Conservation (phyloP, 176 grass and related monocot genomes). For the Luzula sylvatica region DNA sequence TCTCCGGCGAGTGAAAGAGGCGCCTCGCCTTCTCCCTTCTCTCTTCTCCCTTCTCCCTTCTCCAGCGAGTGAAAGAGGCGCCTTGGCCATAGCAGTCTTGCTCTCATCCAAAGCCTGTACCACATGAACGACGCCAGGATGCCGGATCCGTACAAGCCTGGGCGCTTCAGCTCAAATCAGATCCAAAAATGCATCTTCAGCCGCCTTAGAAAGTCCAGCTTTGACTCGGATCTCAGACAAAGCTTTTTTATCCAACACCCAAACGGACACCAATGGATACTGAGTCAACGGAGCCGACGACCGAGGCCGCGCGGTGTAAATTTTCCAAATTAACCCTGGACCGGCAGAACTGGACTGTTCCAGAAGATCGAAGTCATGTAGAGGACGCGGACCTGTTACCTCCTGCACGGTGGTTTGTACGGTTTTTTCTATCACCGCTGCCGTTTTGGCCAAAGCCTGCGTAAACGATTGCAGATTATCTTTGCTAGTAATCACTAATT, state of each 20-base stretch:
- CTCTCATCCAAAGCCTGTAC: too few species aligned
- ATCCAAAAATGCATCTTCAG: too few species aligned
- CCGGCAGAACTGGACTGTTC: slow-evolving; percentile 63
- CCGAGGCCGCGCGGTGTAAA: slow-evolving; percentile 57
- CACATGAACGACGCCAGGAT: too few species aligned
- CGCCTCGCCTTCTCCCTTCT: too few species aligned
- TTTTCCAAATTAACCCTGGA: slow-evolving; percentile 55
- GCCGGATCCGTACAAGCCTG: too few species aligned
- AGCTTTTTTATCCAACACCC: slow-evolving; percentile 79
- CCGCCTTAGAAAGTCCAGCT: too few species aligned
- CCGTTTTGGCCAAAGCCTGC: slow-evolving; percentile 82
- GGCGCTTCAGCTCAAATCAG: slow-evolving; percentile 77
- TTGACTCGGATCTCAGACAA: slow-evolving; percentile 45
- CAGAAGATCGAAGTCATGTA: slow-evolving; percentile 88
- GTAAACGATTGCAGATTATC: slow-evolving; percentile 62
- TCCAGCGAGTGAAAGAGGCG: too few species aligned
- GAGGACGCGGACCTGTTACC: slow-evolving; percentile 83
- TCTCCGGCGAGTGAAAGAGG: too few species aligned
- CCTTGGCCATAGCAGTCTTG: too few species aligned
- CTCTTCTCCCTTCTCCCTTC: too few species aligned
- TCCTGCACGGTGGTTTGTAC: slow-evolving; percentile 86
- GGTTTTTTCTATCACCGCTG: slow-evolving; percentile 88
- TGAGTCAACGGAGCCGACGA: slow-evolving; percentile 47
- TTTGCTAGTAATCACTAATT: too few species aligned
- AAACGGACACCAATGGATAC: slow-evolving; percentile 75